These are phyloP conservation scores for Kregervanrija fluxuum DNA, from an alignment of 805 yeast genomes.

Conservation along the genomic window DNA sequence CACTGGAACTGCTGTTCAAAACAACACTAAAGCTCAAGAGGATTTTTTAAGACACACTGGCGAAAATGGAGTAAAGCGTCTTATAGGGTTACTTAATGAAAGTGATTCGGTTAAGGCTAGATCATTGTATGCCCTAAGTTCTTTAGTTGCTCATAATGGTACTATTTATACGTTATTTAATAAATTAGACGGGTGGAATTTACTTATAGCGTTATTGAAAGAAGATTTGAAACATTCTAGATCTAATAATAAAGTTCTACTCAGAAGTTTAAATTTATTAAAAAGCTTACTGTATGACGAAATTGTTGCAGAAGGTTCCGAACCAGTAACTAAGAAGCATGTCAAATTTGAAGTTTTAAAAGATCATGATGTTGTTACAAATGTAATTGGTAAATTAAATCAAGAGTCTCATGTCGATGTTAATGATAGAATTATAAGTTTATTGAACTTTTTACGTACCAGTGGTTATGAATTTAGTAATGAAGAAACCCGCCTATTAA, in stretches of 20 bases:
- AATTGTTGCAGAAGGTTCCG: slow-evolving; percentile 26
- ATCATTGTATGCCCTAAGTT: slow-evolving; percentile 71
- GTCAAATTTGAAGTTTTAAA: slow-evolving; percentile 32
- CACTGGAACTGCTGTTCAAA: slow-evolving; percentile 89
- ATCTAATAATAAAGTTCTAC: slow-evolving; percentile 8
- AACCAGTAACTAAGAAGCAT: background rate
- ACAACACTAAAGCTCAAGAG: slow-evolving; percentile 70
- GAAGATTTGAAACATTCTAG: slow-evolving; percentile 6
- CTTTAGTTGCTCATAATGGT: slow-evolving; percentile 61
- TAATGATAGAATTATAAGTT: slow-evolving; percentile 49
- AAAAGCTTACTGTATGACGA: slow-evolving; percentile 51
- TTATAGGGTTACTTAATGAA: slow-evolving; percentile 31
- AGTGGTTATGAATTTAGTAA: slow-evolving; percentile 39
- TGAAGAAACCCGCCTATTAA: slow-evolving; percentile 33
- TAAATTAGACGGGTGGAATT: slow-evolving; percentile 54
- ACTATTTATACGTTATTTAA: slow-evolving; percentile 51
- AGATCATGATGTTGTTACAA: slow-evolving; percentile 27
- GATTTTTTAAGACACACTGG: slow-evolving; percentile 48
- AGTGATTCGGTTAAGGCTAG: slow-evolving; percentile 40
- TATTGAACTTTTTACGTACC: slow-evolving; percentile 39
- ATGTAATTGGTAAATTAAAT: slow-evolving; percentile 27
- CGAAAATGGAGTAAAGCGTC: slow-evolving; percentile 34
- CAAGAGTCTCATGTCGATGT: slow-evolving; percentile 36
- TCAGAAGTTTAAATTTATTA: slow-evolving; percentile 13
- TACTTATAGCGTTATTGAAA: slow-evolving; percentile 28